Percentiles rank a stretch among this genome's conserved stretches.
Conservation (phyloP, 1,284 basidiomycete species). For the Cutaneotrichosporon mucoides region DNA sequence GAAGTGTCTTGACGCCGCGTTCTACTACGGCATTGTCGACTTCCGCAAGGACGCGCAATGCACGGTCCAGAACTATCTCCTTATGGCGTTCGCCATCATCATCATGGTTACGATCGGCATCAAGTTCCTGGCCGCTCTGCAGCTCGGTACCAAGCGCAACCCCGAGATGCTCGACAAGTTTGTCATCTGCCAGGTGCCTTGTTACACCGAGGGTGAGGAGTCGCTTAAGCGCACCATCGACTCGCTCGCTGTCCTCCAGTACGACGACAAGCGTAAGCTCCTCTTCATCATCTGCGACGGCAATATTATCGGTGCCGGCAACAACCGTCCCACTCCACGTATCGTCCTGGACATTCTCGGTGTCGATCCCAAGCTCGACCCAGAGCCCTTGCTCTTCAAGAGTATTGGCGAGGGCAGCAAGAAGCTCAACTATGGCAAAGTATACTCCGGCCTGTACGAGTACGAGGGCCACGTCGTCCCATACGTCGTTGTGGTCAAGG, state of each 20-base stretch:
- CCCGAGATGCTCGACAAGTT: conserved; percentile 98
- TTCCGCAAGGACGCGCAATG: conserved; percentile 80
- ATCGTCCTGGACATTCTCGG: conserved; percentile 90
- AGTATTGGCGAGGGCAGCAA: conserved; percentile 87
- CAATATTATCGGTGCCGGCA: conserved; percentile 93
- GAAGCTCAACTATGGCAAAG: conserved; percentile 93
- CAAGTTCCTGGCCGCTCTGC: conserved; percentile 91
- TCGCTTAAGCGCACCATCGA: conserved; percentile 91
- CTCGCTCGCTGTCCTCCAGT: conserved; percentile 82
- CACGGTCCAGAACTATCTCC: conserved; percentile 78
- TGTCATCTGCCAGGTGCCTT: conserved; percentile 90
- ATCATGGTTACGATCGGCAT: conserved; percentile 75
- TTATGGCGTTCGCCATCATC: conserved; percentile 74
- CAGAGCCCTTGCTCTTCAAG: conserved; percentile 91
- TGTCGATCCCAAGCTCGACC: conserved; percentile 85
- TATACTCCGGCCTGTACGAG: conserved; percentile 94
- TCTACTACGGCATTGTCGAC: conserved; percentile 74
- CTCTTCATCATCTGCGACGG: conserved; percentile 96
- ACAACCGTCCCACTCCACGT: conserved; percentile 85
- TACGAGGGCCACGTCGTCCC: conserved; percentile 92
- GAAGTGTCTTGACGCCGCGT: conserved; percentile 74
- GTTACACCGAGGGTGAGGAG: conserved; percentile 97
- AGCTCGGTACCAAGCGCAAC: conserved; percentile 71
- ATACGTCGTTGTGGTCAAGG: conserved; percentile 94
- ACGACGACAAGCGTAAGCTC: conserved; percentile 96